These are phyloP conservation scores for Alternaria rosae DNA, from an alignment of 2,329 filamentous ascomycete genomes.

Conservation along the genomic window DNA sequence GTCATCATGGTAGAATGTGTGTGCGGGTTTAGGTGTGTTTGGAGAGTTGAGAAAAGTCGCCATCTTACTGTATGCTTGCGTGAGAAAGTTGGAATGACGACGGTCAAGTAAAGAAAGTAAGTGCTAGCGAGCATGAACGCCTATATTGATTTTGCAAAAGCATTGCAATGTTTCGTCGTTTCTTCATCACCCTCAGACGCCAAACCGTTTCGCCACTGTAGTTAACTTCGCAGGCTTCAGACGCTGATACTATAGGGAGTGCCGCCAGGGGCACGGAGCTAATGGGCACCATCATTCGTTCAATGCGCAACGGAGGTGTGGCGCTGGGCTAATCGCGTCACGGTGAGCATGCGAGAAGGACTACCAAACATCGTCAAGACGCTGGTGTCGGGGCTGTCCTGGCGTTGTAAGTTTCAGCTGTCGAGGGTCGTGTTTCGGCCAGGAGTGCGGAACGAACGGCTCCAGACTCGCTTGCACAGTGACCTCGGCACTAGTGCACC, in stretches of 20 bases:
- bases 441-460: conserved; percentile 7
- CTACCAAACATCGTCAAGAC: conserved; percentile 25
- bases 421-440: conserved; percentile 24
- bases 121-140: neutral
- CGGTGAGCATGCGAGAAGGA: conserved; percentile 10
- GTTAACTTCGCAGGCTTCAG: conserved; percentile 8
- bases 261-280: conserved; percentile 5
- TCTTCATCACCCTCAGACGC: conserved; percentile 14
- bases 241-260: conserved; percentile 10
- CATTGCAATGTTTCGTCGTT: conserved; percentile 15
- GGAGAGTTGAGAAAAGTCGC: conserved; percentile 20
- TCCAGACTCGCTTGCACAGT: neutral
- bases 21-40: conserved; percentile 8
- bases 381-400: conserved; percentile 33
- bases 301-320: neutral
- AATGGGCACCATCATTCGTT: conserved; percentile 11
- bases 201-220: conserved; percentile 22
- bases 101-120: conserved; percentile 5
- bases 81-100: neutral
- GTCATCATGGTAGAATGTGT: conserved; percentile 18
- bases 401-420: conserved; percentile 33
- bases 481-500: neutral
- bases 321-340: conserved; percentile 5
- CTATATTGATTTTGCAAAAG: conserved; percentile 9
- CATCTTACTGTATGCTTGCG: conserved; percentile 17